phyloP scores from a whole-genome alignment of 2,329 filamentous ascomycete species.

The Celoporthe dispersa region DNA sequence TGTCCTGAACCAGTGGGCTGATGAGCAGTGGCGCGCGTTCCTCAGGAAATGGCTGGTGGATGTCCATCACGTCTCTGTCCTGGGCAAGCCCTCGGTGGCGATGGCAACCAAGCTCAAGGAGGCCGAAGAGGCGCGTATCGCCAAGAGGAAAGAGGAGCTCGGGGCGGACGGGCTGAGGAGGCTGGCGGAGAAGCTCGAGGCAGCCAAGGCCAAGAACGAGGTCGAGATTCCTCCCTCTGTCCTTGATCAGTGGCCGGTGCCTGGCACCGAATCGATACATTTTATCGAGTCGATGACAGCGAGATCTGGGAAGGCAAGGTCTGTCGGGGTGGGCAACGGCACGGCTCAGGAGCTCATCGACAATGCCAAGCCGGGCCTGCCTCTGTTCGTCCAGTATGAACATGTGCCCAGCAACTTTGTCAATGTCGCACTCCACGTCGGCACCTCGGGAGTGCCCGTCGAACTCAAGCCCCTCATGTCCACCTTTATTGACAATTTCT shows the following conservation, averaged over 20 bases:
- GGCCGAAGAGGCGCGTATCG: slow-evolving; percentile 78
- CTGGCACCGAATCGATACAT: slow-evolving; percentile 86
- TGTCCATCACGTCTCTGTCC: slow-evolving; percentile 82
- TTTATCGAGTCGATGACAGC: slow-evolving; percentile 90
- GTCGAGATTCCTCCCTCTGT: slow-evolving; percentile 80
- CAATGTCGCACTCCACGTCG: slow-evolving; percentile 79
- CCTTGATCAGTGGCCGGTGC: slow-evolving; percentile 82
- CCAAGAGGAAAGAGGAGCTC: slow-evolving; percentile 76
- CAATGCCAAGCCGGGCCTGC: slow-evolving; percentile 62
- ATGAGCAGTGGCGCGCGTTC: slow-evolving; percentile 82
- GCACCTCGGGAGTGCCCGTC: slow-evolving; percentile 76
- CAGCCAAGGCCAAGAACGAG: slow-evolving; percentile 87
- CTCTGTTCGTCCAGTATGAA: slow-evolving; percentile 95
- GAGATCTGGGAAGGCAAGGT: slow-evolving; percentile 76
- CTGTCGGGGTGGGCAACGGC: slow-evolving; percentile 70
- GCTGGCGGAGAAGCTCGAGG: slow-evolving; percentile 75
- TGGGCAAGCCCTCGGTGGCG: slow-evolving; percentile 82
- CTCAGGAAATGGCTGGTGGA: slow-evolving; percentile 84
- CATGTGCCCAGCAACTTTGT: slow-evolving; percentile 93
- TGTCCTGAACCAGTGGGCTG: slow-evolving; percentile 75
- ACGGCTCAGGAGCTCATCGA: slow-evolving; percentile 78
- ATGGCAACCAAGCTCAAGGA: slow-evolving; percentile 80
- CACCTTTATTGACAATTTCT: slow-evolving; percentile 90
- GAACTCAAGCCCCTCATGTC: slow-evolving; percentile 82
- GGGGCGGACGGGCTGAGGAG: slow-evolving; percentile 81